Evolutionary conservation across 139 green algal genomes (phyloP), one percentile per base, ranked within the genome.

Genomic region (Marvania coccoides): DNA sequence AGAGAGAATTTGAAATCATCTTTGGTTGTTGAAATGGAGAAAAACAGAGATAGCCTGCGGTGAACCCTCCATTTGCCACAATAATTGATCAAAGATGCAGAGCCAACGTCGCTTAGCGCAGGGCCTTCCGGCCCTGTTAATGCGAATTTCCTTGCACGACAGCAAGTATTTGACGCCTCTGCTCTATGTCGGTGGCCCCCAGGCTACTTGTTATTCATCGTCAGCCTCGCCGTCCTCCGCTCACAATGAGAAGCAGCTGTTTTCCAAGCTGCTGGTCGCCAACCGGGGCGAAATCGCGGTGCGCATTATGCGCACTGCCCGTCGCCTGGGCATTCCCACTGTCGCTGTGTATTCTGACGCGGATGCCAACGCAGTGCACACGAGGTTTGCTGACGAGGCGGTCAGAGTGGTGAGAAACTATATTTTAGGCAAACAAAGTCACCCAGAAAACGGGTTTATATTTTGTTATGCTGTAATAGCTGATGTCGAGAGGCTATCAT

Each of bases 271-370:
- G n/a, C 71, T 95, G 3, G 73, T 96, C 0, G 90, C 87, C 15
- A 95, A 95, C 67, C 79, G 91, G 1, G 91, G 91, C 13, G 91
- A 97, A 58, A 97, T 97, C 29, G 91, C 91, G 2, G 89, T 89
- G 42, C 74, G 91, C 1, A 75, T 97, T 9, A 81, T 96, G 31
- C 64, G 75, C 0, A 96, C 84, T 0, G 88, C 88, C 3, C 63
- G 68, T 48, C 73, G 74, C 6, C 77, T 96, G 28, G 90, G 85
- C 9, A 90, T 97, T 13, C 76, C 76, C 14, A 93, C 84, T 4
- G 87, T 96, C 23, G 88, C 91, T 10, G 80, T 97, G 1, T 95
- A 82, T 70, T 82, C 57, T 26, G 84, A 95, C 9, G 82, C 81
- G 3, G 90, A 96, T 65, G 56, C 62, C 1, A 61, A 70, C 36